Evolutionary conservation across 2,329 filamentous ascomycete species (phyloP), one percentile per base, ranked within the genome.

Genomic region (Sarocladiaceae sp.): DNA sequence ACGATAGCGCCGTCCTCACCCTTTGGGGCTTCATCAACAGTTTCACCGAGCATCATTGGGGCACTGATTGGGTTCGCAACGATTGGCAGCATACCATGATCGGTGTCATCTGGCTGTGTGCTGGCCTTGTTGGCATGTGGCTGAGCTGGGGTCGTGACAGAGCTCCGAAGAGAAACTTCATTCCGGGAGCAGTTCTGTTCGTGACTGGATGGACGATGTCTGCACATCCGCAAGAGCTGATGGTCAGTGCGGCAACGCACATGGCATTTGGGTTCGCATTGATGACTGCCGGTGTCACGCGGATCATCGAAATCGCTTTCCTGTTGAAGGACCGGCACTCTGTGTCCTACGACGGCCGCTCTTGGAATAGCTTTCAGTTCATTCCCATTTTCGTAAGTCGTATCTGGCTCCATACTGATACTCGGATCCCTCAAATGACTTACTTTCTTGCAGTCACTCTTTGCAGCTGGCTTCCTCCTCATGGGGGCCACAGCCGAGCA

Each of bases 41-140:
- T 7, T 97, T 97, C 61, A 97, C 94, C 17, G 94, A 97, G 69
- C 94, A 97, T 66, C 83, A 88, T 50, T 97, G 94, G 94, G 94
- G 94, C 51, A 77, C 77, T 1, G 79, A 82, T 0, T 97, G 94
- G 94, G 90, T 87, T 50, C 84, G 82, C 69, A 97, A 97, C 64
- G 94, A 97, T 67, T 83, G 96, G 72, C 92, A 99, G 68, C 94
- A 97, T 68, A 97, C 94, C 0, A 90, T 88, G n/a, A 97, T 97
- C 93, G 94, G 94, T 15, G 83, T 99, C 56, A 84, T 97, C 50
- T 99, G 94, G 94, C 97, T 93, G 93, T 88, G 85, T 60, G 93
- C 94, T 8, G 94, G 94, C 23, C 73, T 97, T 23, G 80, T 93
- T 11, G 94, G 94, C 36, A 80, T 97, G 50, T 97, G 93, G 93